Conservation (phyloP, 2,329 filamentous ascomycete genomes). For the Beauveria medogensis region DNA sequence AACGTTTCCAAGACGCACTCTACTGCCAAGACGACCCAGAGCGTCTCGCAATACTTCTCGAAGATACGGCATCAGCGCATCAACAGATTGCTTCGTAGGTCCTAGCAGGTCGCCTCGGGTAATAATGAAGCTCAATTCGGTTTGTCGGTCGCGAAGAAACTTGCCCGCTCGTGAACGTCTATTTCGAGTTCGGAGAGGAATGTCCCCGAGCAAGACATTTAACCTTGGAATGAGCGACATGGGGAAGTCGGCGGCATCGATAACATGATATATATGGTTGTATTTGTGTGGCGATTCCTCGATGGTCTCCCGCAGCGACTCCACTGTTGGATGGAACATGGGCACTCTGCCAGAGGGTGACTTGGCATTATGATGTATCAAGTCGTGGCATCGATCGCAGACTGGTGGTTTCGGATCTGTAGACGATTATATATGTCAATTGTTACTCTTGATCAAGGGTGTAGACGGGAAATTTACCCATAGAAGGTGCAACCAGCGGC, state of each 20-base stretch:
- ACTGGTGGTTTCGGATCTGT: slow-evolving; percentile 42
- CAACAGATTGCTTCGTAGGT: slow-evolving; percentile 74
- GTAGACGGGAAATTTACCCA: neutral
- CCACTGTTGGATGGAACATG: slow-evolving; percentile 73
- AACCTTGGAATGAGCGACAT: slow-evolving; percentile 82
- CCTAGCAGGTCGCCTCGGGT: slow-evolving; percentile 81
- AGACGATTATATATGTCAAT: slow-evolving; percentile 11
- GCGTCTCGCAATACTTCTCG: slow-evolving; percentile 68
- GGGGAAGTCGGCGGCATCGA: slow-evolving; percentile 94
- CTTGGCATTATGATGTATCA: slow-evolving; percentile 68
- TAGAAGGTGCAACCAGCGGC: neutral
- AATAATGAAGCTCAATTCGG: slow-evolving; percentile 83
- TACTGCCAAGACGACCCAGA: slow-evolving; percentile 57
- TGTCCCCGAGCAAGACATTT: slow-evolving; percentile 59
- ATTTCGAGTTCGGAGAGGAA: slow-evolving; percentile 71
- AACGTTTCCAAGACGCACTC: slow-evolving; percentile 81
- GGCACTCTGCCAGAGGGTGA: slow-evolving; percentile 35
- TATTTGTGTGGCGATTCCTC: slow-evolving; percentile 80
- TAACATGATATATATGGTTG: slow-evolving; percentile 91
- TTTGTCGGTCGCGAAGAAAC: slow-evolving; percentile 59
- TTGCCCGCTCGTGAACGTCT: slow-evolving; percentile 61
- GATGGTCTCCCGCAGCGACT: slow-evolving; percentile 76
- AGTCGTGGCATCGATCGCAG: slow-evolving; percentile 80
- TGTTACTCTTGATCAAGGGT: neutral
- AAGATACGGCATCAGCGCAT: slow-evolving; percentile 79